Evolutionary conservation across 2,329 filamentous ascomycete species (phyloP).

Genomic region (Botryosphaeria dothidea): DNA sequence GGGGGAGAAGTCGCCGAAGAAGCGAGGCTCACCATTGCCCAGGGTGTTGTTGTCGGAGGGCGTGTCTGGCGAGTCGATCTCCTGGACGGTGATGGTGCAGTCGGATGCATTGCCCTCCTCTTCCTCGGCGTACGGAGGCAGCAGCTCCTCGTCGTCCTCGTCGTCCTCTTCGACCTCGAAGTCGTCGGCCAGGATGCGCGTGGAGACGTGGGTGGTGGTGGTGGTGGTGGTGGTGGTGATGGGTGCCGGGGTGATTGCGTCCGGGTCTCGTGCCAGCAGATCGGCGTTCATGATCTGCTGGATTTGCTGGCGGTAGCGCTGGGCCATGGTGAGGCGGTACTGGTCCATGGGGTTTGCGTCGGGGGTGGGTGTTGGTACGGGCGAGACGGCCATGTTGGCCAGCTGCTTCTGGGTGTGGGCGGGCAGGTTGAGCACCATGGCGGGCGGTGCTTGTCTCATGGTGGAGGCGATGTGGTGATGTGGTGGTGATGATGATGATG

Average conservation of each 20-base stretch:
- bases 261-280: conserved; percentile 5
- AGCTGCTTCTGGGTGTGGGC: conserved; percentile 19
- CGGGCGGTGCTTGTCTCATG: conserved; percentile 3
- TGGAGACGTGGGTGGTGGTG: conserved; percentile 4
- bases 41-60: conserved; percentile 3
- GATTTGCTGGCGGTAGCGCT: conserved; percentile 15
- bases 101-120: conserved; percentile 14
- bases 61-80: conserved; percentile 16
- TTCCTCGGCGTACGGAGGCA: conserved; percentile 11
- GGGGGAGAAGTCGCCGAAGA: neutral
- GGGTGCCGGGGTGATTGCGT: conserved; percentile 7
- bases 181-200: neutral
- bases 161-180: conserved; percentile 1
- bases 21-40: neutral
- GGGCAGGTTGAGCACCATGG: conserved; percentile 11
- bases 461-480: neutral
- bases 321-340: conserved; percentile 11
- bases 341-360: neutral
- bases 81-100: conserved; percentile 20
- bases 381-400: conserved; percentile 12
- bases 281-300: conserved; percentile 15
- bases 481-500: neutral
- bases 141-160: conserved; percentile 1
- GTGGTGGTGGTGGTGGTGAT: conserved; percentile 6
- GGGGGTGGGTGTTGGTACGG: neutral